Evolutionary conservation across 1,284 basidiomycete species (phyloP).

Genomic region (Pascua sp.): DNA sequence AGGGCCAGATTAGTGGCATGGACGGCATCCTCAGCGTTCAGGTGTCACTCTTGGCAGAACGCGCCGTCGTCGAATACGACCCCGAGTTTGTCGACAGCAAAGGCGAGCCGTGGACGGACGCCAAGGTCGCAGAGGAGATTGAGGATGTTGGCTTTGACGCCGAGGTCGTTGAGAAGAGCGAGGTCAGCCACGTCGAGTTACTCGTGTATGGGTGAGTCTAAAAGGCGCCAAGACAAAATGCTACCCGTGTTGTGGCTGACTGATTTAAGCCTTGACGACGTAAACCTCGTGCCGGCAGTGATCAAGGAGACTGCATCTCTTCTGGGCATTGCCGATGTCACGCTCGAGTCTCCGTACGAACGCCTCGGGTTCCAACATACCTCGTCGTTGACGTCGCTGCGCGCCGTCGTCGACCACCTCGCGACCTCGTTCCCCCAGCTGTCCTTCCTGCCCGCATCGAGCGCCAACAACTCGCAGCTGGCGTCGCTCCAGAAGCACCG

Average conservation of each 20-base stretch:
- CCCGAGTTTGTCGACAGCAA: constrained; percentile 49
- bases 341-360: constrained; percentile 69
- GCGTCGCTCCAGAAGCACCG: constrained; percentile 85
- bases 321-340: constrained; percentile 70
- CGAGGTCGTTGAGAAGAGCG: constrained; percentile 44
- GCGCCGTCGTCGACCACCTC: constrained; percentile 80
- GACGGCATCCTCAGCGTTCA: constrained; percentile 81
- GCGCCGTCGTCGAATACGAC: constrained; percentile 86
- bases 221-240: no score
- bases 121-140: constrained; percentile 67
- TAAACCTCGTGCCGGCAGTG: constrained; percentile 25
- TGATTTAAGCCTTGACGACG: constrained; percentile 27
- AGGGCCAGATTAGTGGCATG: constrained; percentile 78
- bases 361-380: constrained; percentile 75
- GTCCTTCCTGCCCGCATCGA: constrained; percentile 44
- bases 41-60: constrained; percentile 90
- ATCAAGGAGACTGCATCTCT: constrained; percentile 51
- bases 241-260: constrained; percentile 5
- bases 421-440: constrained; percentile 58
- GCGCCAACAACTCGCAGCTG: constrained; percentile 64
- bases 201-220: constrained; percentile 45
- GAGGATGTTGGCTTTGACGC: constrained; percentile 51
- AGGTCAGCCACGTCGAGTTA: constrained; percentile 39
- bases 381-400: constrained; percentile 66
- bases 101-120: constrained; percentile 63